These are phyloP conservation scores for Aegilops speltoides DNA, from an alignment of 176 grass and related monocot genomes.

Conservation along the genomic window DNA sequence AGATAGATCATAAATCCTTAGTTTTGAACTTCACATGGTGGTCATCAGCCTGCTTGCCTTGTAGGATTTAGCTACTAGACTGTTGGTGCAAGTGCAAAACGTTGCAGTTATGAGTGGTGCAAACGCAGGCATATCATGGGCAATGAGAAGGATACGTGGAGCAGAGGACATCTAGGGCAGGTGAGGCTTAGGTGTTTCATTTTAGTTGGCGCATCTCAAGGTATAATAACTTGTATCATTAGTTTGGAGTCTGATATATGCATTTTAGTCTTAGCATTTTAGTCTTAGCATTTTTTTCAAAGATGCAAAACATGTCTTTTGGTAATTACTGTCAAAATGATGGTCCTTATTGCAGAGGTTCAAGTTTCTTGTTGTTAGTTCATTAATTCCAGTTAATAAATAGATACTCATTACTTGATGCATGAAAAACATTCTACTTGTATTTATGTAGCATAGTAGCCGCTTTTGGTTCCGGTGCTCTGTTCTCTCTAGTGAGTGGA, in stretches of 20 bases:
- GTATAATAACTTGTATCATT: not conserved
- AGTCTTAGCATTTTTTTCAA: not conserved
- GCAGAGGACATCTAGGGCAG: constrained; percentile 71
- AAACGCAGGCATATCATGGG: constrained; percentile 80
- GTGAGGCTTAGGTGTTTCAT: constrained; percentile 36
- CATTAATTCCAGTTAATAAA: not conserved
- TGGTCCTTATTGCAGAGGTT: not conserved
- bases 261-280: not conserved
- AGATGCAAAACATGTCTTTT: not conserved
- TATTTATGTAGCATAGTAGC: constrained; percentile 64
- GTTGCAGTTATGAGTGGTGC: constrained; percentile 87
- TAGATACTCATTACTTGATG: not conserved
- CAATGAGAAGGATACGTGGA: constrained; percentile 88
- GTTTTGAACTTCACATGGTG: not conserved
- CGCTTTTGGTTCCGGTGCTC: constrained; percentile 80
- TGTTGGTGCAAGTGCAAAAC: constrained; percentile 78
- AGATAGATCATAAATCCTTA: not conserved
- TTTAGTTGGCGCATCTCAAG: not conserved
- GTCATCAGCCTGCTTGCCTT: constrained; percentile 9
- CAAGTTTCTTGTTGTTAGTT: not conserved
- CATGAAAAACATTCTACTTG: constrained; percentile 28
- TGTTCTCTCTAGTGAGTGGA: constrained; percentile 85
- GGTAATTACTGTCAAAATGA: not conserved
- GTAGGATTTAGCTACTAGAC: constrained; percentile 63
- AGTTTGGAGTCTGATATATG: not conserved